Conservation (phyloP, 306 rosid species). For the Calophaca sinica region DNA sequence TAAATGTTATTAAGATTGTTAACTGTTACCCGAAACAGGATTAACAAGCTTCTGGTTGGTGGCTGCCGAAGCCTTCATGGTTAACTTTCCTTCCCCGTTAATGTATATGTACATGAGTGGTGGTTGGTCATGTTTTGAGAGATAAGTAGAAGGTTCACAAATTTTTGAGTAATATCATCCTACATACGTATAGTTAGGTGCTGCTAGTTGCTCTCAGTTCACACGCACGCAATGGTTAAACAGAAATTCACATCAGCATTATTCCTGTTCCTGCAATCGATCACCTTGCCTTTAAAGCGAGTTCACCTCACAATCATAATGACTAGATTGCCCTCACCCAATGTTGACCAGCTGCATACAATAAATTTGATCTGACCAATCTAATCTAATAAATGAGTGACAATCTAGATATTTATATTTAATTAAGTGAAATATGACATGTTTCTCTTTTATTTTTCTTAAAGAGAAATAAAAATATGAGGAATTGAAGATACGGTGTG, state of each 20-base stretch:
- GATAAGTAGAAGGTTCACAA: constrained; percentile 2
- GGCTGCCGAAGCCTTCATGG: constrained; percentile 4
- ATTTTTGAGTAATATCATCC: constrained; percentile 2
- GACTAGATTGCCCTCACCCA: background rate
- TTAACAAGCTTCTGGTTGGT: constrained; percentile 8
- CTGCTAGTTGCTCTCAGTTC: too few relatives aligned
- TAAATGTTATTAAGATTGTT: too few relatives aligned
- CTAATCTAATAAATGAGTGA: too few relatives aligned
- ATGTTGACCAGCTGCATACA: background rate
- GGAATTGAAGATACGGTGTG: too few relatives aligned
- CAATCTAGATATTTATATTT: too few relatives aligned
- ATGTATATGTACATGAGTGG: constrained; percentile 25
- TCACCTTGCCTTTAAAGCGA: constrained; percentile 46
- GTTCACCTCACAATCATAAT: constrained; percentile 9
- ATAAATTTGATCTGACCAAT: background rate
- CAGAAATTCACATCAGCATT: background rate
- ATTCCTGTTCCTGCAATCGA: background rate
- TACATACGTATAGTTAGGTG: background rate
- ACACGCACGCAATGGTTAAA: background rate
- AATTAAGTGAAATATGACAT: too few relatives aligned
- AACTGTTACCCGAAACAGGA: too few relatives aligned
- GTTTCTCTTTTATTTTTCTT: too few relatives aligned
- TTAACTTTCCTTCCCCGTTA: constrained; percentile 44
- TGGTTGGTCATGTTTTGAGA: constrained; percentile 29
- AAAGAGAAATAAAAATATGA: background rate